phyloP scores from a whole-genome alignment of 2,329 filamentous ascomycete genomes.

The Aspergillus versicolor region DNA sequence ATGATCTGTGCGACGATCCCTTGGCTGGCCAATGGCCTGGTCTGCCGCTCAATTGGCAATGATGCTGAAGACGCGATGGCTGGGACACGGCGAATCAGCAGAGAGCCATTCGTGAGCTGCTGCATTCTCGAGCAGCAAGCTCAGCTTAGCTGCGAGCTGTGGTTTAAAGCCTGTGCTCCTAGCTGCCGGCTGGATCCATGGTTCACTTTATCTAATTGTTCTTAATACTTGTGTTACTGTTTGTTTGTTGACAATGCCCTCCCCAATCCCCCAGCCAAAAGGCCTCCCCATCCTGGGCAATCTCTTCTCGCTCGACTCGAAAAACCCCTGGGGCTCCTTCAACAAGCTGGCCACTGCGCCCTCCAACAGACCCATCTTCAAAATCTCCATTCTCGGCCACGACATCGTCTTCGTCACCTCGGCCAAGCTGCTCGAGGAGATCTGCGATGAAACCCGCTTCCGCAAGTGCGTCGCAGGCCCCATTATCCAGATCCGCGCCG shows the following conservation, averaged over 20 bases:
- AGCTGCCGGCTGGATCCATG: neutral
- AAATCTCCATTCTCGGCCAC: slow-evolving; percentile 50
- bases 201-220: neutral
- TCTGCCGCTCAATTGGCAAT: neutral
- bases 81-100: slow-evolving; percentile 6
- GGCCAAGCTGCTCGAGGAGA: slow-evolving; percentile 60
- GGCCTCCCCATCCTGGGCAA: slow-evolving; percentile 55
- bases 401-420: slow-evolving; percentile 54
- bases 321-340: slow-evolving; percentile 52
- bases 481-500: slow-evolving; percentile 58
- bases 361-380: slow-evolving; percentile 57
- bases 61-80: neutral
- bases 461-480: slow-evolving; percentile 51
- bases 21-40: slow-evolving; percentile 11
- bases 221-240: neutral
- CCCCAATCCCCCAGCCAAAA: slow-evolving; percentile 52
- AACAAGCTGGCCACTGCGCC: slow-evolving; percentile 50
- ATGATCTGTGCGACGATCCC: slow-evolving; percentile 26
- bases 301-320: slow-evolving; percentile 50
- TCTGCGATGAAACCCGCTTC: slow-evolving; percentile 67
- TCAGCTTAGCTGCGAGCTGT: neutral
- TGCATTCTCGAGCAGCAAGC: neutral
- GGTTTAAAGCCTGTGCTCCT: neutral
- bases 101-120: neutral
- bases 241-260: slow-evolving; percentile 35